Conservation (phyloP, 1,139 yeast species). For the Pichia sp. region DNA sequence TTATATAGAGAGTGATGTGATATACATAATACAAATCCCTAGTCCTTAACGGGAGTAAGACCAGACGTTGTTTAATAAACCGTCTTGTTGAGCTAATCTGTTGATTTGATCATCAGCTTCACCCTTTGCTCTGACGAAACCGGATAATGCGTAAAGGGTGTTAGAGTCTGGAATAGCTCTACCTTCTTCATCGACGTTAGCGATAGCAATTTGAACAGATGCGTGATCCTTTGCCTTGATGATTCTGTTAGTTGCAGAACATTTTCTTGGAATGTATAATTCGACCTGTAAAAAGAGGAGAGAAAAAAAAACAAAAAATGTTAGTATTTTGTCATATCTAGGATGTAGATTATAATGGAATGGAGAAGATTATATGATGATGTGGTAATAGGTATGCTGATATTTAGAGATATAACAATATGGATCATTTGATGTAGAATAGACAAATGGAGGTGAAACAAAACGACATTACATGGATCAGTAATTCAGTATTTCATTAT, state of each 20-base stretch:
- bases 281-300: constrained; percentile 61
- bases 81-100: constrained; percentile 99
- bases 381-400: too few species aligned
- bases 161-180: constrained; percentile 86
- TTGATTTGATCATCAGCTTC: constrained; percentile 98
- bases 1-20: not conserved
- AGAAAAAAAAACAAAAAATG: not conserved
- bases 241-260: constrained; percentile 99
- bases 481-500: too few species aligned
- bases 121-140: constrained; percentile 86
- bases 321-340: constrained; percentile 9
- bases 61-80: constrained; percentile 98
- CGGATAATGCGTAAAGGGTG: constrained; percentile 95
- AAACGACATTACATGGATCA: too few species aligned
- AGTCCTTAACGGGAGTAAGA: constrained; percentile 88
- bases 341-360: too few species aligned
- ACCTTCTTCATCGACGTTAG: constrained; percentile 90
- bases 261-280: constrained; percentile 99
- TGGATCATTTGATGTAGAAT: too few species aligned
- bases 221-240: constrained; percentile 99
- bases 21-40: not conserved
- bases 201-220: constrained; percentile 89
- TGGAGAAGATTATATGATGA: too few species aligned
- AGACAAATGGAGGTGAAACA: too few species aligned
- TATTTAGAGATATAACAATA: too few species aligned